Percentiles rank a stretch among this genome's conserved stretches.
Conservation (phyloP, 805 yeast genomes). For the Kluyveromyces aestuarii region DNA sequence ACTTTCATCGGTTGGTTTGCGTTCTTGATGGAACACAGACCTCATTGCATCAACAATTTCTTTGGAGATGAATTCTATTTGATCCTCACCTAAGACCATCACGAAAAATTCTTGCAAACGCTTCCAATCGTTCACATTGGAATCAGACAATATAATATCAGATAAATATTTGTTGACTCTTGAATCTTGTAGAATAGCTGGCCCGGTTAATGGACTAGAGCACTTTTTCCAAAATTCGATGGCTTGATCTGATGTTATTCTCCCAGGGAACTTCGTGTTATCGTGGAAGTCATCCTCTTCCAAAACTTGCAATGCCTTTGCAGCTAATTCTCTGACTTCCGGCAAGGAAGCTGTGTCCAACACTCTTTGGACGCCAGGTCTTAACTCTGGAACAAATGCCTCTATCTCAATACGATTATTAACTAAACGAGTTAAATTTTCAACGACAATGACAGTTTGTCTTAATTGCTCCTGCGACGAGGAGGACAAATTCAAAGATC, state of each 20-base stretch:
- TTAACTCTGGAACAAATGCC: constrained; percentile 70
- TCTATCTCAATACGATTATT: constrained; percentile 90
- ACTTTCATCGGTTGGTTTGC: constrained; percentile 44
- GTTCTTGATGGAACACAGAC: constrained; percentile 40
- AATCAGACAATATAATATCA: constrained; percentile 46
- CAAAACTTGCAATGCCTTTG: constrained; percentile 74
- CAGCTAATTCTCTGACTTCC: constrained; percentile 90
- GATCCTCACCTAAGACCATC: constrained; percentile 30
- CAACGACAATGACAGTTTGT: constrained; percentile 93
- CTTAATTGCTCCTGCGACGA: constrained; percentile 94
- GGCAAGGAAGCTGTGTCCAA: constrained; percentile 87
- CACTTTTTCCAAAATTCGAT: constrained; percentile 31
- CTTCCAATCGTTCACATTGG: constrained; percentile 69
- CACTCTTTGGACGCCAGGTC: constrained; percentile 90
- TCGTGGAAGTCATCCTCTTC: constrained; percentile 62
- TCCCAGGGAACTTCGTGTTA: constrained; percentile 70
- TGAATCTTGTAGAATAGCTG: constrained; percentile 21
- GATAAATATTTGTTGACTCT: constrained; percentile 40
- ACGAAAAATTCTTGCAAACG: constrained; percentile 47
- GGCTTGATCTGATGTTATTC: constrained; percentile 51
- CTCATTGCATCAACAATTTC: constrained; percentile 42
- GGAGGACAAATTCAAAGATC: constrained; percentile 73
- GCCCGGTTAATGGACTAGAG: constrained; percentile 5
- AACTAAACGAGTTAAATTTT: constrained; percentile 89
- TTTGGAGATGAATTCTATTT: constrained; percentile 29